These are phyloP conservation scores for Elaeis guineensis DNA, from an alignment of 176 grass and related monocot genomes.

Conservation along the genomic window DNA sequence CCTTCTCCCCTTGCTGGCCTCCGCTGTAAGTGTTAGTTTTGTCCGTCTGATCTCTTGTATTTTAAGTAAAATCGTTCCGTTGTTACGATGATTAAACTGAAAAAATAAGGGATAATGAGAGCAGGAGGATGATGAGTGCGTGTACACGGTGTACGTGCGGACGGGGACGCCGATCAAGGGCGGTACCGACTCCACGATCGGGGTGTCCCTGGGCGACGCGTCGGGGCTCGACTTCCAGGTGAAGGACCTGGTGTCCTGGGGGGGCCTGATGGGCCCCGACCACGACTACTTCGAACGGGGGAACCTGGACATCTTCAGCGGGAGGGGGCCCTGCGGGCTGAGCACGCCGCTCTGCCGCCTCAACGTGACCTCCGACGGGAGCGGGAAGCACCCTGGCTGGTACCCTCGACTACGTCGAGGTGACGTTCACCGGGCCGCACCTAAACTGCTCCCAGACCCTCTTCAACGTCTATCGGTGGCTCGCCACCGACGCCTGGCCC, in stretches of 20 bases:
- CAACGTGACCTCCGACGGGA: slow-evolving; percentile 40
- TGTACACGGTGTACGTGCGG: slow-evolving; percentile 29
- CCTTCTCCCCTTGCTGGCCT: background rate
- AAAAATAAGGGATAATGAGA: too few species aligned
- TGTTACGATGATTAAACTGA: too few species aligned
- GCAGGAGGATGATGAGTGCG: slow-evolving; percentile 17
- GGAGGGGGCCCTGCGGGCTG: slow-evolving; percentile 13
- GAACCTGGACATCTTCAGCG: slow-evolving; percentile 34
- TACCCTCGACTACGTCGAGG: slow-evolving; percentile 26
- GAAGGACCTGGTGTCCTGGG: slow-evolving; percentile 20
- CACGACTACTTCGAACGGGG: slow-evolving; percentile 37
- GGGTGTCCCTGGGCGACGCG: slow-evolving; percentile 20
- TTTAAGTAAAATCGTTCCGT: too few species aligned
- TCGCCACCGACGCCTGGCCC: slow-evolving; percentile 30
- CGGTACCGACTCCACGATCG: slow-evolving; percentile 25
- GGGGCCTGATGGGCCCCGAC: slow-evolving; percentile 19
- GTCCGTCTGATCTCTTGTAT: too few species aligned
- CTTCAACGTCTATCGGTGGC: slow-evolving; percentile 40
- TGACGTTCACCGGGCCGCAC: slow-evolving; percentile 26
- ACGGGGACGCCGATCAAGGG: slow-evolving; percentile 22
- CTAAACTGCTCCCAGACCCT: slow-evolving; percentile 7
- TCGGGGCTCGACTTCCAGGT: slow-evolving; percentile 11
- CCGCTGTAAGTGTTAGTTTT: background rate
- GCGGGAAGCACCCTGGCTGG: slow-evolving; percentile 36
- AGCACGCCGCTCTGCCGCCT: slow-evolving; percentile 16